Evolutionary conservation across 2,329 filamentous ascomycete genomes (phyloP).

Genomic region (Ophiocordyceps sinensis): DNA sequence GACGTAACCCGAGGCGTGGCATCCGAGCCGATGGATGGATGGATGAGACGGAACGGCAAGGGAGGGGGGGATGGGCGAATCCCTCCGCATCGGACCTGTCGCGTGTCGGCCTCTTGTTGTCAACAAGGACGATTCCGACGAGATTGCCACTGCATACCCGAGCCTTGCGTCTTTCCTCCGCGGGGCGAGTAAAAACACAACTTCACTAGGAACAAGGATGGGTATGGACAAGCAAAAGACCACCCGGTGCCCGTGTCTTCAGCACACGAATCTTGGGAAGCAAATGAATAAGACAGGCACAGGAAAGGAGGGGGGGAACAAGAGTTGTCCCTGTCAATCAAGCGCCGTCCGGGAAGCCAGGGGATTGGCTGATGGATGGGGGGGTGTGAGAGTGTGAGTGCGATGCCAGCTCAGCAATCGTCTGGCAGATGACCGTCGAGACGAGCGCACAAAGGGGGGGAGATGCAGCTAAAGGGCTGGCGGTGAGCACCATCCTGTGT

Average conservation of each 20-base stretch:
- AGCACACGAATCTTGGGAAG: no score
- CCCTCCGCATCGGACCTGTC: neutral
- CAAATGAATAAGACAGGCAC: neutral
- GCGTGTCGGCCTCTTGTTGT: no score
- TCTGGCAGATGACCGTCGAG: conserved; percentile 20
- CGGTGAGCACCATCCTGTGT: neutral
- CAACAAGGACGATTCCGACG: no score
- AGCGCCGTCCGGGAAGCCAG: no score
- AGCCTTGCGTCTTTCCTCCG: no score
- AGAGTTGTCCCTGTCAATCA: neutral
- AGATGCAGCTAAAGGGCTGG: conserved; percentile 4
- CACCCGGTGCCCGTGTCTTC: no score
- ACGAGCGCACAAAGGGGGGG: neutral
- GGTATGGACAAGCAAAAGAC: no score
- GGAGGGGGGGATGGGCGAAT: neutral
- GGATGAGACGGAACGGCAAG: neutral
- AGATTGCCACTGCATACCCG: no score
- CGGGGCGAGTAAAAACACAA: no score
- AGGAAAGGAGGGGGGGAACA: neutral
- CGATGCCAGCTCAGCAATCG: conserved; percentile 20
- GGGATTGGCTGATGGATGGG: neutral
- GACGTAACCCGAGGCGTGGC: neutral
- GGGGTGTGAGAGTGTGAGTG: neutral
- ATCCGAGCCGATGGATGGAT: neutral
- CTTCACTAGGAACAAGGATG: no score